phyloP scores from a whole-genome alignment of 1,284 basidiomycete species.

The Volvariella surrecta region DNA sequence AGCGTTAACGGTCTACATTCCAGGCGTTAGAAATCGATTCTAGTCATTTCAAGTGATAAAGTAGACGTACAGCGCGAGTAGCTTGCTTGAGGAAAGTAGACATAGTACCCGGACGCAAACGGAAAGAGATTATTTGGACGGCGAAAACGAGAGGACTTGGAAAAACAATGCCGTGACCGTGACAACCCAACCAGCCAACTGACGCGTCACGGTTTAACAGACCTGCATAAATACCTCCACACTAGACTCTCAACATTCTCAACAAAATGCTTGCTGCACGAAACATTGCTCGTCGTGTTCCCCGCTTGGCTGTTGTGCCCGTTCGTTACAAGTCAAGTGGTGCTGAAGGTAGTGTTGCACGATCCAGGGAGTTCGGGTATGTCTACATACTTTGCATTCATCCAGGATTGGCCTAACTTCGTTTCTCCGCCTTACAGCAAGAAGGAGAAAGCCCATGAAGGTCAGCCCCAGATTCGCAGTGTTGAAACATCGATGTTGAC shows the following conservation, averaged over 20 bases:
- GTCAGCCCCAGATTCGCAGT: constrained; percentile 10
- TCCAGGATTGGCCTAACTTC: constrained; percentile 10
- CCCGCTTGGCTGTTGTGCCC: constrained; percentile 25
- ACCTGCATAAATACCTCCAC: background rate
- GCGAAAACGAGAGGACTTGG: no score
- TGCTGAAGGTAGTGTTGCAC: constrained; percentile 46
- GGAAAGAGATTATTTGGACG: constrained; percentile 29
- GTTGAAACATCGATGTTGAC: no score
- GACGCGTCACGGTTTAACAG: background rate
- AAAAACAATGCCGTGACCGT: no score
- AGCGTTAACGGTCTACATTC: constrained; percentile 27
- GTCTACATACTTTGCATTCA: constrained; percentile 16
- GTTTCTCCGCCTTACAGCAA: constrained; percentile 32
- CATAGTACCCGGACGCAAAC: constrained; percentile 36
- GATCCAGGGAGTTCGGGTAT: constrained; percentile 47
- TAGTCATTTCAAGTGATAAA: no score
- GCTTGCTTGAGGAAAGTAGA: constrained; percentile 54
- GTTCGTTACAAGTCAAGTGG: constrained; percentile 31
- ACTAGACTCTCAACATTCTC: background rate
- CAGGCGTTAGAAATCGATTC: no score
- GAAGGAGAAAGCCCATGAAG: constrained; percentile 63
- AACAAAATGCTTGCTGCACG: constrained; percentile 34
- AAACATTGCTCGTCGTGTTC: constrained; percentile 36
- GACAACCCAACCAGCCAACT: no score
- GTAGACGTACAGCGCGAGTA: constrained; percentile 33